Evolutionary conservation across 2,329 filamentous ascomycete species (phyloP).

Genomic region (Ilyonectria sp.): DNA sequence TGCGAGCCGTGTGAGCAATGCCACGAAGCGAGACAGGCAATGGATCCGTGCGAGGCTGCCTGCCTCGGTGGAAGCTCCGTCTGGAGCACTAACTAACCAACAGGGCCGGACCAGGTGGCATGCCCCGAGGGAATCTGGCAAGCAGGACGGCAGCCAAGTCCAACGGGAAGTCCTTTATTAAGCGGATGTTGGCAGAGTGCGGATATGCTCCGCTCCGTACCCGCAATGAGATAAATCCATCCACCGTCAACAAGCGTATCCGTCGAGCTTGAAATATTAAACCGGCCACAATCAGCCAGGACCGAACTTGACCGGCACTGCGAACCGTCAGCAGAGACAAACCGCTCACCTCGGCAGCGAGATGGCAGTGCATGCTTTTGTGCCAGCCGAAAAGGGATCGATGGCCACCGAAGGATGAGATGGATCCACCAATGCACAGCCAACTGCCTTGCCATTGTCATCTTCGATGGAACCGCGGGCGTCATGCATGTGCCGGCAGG

Average conservation of each 20-base stretch:
- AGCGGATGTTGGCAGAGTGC: slow-evolving; percentile 19
- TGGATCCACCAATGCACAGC: slow-evolving; percentile 38
- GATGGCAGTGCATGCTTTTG: slow-evolving; percentile 11
- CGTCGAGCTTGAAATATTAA: background rate
- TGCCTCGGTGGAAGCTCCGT: slow-evolving; percentile 17
- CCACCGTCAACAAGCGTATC: background rate
- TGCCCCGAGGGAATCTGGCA: slow-evolving; percentile 10
- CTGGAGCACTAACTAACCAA: slow-evolving; percentile 27
- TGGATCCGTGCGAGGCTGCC: slow-evolving; percentile 33
- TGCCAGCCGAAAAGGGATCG: slow-evolving; percentile 22
- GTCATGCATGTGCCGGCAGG: slow-evolving; percentile 47
- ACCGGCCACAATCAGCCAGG: background rate
- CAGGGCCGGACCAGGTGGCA: slow-evolving; percentile 27
- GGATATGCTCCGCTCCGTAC: slow-evolving; percentile 20
- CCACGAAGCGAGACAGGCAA: slow-evolving; percentile 26
- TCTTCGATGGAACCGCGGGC: slow-evolving; percentile 34
- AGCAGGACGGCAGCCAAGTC: slow-evolving; percentile 22
- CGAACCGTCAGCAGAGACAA: slow-evolving; percentile 14
- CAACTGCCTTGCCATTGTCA: slow-evolving; percentile 35
- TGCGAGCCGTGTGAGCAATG: slow-evolving; percentile 13
- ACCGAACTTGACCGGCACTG: background rate
- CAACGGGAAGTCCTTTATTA: slow-evolving; percentile 23
- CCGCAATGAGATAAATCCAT: slow-evolving; percentile 20
- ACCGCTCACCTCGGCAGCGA: slow-evolving; percentile 25
- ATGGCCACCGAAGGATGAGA: slow-evolving; percentile 30